Evolutionary conservation across 305 asterid species (phyloP).

Genomic region (Ilex paraguariensis): DNA sequence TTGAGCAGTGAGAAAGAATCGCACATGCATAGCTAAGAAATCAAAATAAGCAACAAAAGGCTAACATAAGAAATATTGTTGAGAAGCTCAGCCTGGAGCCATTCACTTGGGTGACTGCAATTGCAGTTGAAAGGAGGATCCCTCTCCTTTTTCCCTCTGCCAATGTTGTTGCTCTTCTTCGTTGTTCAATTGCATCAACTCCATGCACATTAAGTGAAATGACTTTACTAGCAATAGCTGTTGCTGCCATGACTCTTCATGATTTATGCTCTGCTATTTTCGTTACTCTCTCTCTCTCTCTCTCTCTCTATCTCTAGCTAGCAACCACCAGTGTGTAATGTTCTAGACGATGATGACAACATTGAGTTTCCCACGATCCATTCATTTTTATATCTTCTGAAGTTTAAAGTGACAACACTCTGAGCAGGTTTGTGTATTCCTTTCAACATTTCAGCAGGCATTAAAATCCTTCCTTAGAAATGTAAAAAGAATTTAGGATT

Average conservation of each 20-base stretch:
- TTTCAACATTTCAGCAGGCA: no score
- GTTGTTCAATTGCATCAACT: conserved; percentile 13
- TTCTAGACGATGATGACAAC: conserved; percentile 13
- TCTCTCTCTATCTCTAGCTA: conserved; percentile 5
- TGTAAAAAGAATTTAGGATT: no score
- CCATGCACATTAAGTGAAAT: conserved; percentile 23
- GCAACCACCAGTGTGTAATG: conserved; percentile 17
- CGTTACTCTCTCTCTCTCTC: conserved; percentile 6
- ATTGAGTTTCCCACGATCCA: conserved; percentile 18
- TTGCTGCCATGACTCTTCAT: conserved; percentile 27
- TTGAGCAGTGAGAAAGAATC: background rate
- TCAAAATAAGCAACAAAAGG: background rate
- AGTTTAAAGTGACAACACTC: no score
- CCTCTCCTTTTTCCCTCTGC: conserved; percentile 43
- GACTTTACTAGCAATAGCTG: conserved; percentile 23
- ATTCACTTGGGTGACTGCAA: conserved; percentile 24
- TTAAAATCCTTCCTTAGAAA: no score
- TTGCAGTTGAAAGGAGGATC: conserved; percentile 38
- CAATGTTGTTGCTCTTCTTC: conserved; percentile 14
- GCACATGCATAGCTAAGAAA: background rate
- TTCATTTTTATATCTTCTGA: background rate
- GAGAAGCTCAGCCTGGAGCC: conserved; percentile 71
- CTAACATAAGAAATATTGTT: conserved; percentile 9
- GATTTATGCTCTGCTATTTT: background rate
- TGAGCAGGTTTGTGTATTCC: no score